A percentile compares a stretch with the other conserved stretches of the same genome.
phyloP scores from a whole-genome alignment of 257 asterid species.

The Solanum ossicruentum region DNA sequence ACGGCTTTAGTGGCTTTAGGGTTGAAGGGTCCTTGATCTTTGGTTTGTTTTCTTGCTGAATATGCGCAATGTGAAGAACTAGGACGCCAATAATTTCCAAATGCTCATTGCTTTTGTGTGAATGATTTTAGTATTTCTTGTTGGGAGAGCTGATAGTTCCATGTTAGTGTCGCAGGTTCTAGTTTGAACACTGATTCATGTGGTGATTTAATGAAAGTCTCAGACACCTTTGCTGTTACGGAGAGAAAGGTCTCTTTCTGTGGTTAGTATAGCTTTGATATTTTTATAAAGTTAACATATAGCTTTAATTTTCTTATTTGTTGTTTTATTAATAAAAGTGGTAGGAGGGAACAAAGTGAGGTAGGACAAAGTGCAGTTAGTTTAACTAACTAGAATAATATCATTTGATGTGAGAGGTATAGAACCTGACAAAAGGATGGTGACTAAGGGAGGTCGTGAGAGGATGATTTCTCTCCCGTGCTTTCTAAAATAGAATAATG shows the following conservation, averaged over 20 bases:
- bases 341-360: background rate
- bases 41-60: background rate
- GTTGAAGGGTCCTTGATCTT: background rate
- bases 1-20: too few species aligned
- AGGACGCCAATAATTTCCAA: background rate
- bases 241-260: background rate
- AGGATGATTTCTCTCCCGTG: background rate
- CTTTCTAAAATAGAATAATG: background rate
- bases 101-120: background rate
- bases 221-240: background rate
- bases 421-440: background rate
- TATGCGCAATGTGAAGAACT: conserved; percentile 15
- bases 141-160: background rate
- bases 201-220: background rate
- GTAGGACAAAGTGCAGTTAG: background rate
- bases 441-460: background rate
- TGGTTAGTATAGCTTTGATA: background rate
- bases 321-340: background rate
- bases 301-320: background rate
- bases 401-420: background rate
- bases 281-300: background rate
- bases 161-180: background rate
- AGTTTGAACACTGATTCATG: background rate
- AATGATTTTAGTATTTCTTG: background rate
- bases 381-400: background rate